Evolutionary conservation across 106 monocot genomes (phyloP).

Genomic region (Alisma plantagoaquatica): DNA sequence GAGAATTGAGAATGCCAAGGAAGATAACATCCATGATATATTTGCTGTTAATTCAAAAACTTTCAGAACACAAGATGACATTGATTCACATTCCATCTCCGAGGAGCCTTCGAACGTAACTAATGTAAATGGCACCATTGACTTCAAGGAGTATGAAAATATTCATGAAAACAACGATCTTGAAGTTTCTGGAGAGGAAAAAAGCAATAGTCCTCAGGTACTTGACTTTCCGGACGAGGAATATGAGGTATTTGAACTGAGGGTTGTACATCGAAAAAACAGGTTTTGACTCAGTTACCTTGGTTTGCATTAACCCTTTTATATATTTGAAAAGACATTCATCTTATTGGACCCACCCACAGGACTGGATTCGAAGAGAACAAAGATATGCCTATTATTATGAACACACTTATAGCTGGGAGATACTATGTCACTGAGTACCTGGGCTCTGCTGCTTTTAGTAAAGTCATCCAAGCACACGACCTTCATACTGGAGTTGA

Average conservation of each 20-base stretch:
- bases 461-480: slow-evolving; percentile 92
- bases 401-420: slow-evolving; percentile 79
- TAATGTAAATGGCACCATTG: slow-evolving; percentile 23
- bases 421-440: slow-evolving; percentile 88
- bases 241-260: slow-evolving; percentile 75
- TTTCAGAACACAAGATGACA: no score
- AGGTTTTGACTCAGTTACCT: slow-evolving; percentile 39
- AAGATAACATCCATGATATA: no score
- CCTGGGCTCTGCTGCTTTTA: slow-evolving; percentile 94
- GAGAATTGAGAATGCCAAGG: no score
- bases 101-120: slow-evolving; percentile 16
- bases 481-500: slow-evolving; percentile 75
- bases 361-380: slow-evolving; percentile 98
- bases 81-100: slow-evolving; percentile 8
- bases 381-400: slow-evolving; percentile 72
- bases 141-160: slow-evolving; percentile 15
- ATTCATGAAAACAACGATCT: slow-evolving; percentile 19
- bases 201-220: slow-evolving; percentile 27
- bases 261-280: slow-evolving; percentile 86
- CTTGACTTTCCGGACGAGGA: slow-evolving; percentile 34
- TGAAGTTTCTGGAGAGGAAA: slow-evolving; percentile 16
- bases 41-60: no score
- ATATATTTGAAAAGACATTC: slow-evolving; percentile 2
- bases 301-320: no score
- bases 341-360: slow-evolving; percentile 8